Base-by-base conservation (phyloP, 371 early-diverging fungal genomes). In the Gilbertella persicaria region DNA sequence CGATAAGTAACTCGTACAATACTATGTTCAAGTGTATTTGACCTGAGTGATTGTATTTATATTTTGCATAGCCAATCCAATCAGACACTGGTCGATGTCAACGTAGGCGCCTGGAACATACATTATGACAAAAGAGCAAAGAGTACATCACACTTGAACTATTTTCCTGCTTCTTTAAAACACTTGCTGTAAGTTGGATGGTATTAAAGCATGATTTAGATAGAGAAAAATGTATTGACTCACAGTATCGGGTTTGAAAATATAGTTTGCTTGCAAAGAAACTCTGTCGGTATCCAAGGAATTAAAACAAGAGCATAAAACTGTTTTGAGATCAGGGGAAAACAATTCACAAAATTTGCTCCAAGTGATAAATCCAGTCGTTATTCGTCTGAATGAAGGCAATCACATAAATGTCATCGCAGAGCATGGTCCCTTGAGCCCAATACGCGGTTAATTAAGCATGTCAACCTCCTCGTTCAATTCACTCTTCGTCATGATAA, bases 41-140 rank as follows among this genome's bases (percentile, higher is more conserved):
- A 45, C 2, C 50, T 53, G 2, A 44, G 3, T 49, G 54, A 60
- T 26, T 60, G 57, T 37, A 53, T 49, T n/a, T 45, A 49, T 53
- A 55, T 45, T 57, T 48, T 59, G 50, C 54, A 60, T 54, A 58
- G 59, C 53, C 49, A 45, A 48, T 39, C 40, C 50, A 28, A 56
- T 59, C 52, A 54, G 67, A 47, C 59, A 62, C 56, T 62, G 67
- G 57, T 55, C 59, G 38, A 67, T 62, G 62, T 62, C 60, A 40
- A 58, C 62, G 40, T 60, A 46, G 39, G 53, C 62, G 46, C 57
- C 60, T 26, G 62, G 62, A n/a, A 39, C 62, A 19, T 66, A 60
- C 42, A 38, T 62, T 30, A 66, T 62, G 62, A 53, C 40, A 56
- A 67, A 67, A 46, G 62, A 67, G 46, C 66, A 67, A 51, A 56